A percentile compares a stretch with the other conserved stretches of the same genome.
These are phyloP conservation scores for Laguncularia racemosa DNA, from an alignment of 345 rosid species.

Conservation along the genomic window DNA sequence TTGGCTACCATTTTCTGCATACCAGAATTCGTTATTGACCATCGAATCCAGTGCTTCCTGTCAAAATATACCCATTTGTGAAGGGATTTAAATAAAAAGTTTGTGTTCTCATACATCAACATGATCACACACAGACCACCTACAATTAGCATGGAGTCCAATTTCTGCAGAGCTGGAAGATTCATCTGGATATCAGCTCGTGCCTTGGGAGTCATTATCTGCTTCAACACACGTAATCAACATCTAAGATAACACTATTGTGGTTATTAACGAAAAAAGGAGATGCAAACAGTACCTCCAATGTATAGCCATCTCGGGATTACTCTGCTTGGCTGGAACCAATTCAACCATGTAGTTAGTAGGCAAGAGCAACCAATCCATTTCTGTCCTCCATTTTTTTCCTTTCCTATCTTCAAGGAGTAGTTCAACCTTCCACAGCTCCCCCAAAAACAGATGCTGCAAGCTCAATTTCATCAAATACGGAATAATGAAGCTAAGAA, in stretches of 20 bases:
- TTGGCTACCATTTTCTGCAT: conserved; percentile 69
- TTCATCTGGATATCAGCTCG: conserved; percentile 92
- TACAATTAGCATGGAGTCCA: conserved; percentile 93
- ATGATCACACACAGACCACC: conserved; percentile 23
- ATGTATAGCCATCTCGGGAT: conserved; percentile 60
- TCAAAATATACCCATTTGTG: conserved; percentile 7
- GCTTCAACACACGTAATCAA: conserved; percentile 17
- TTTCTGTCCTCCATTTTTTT: conserved; percentile 83
- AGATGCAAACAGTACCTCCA: conserved; percentile 49
- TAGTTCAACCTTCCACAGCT: conserved; percentile 93
- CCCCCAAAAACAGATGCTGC: conserved; percentile 89
- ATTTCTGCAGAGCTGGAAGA: conserved; percentile 89
- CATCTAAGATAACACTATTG: neutral
- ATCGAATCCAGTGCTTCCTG: conserved; percentile 86
- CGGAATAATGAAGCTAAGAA: neutral
- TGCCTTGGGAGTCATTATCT: conserved; percentile 92
- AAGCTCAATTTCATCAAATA: conserved; percentile 7
- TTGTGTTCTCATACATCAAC: no score
- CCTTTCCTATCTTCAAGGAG: conserved; percentile 62
- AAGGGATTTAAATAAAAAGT: neutral
- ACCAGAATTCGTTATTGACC: conserved; percentile 88
- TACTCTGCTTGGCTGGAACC: conserved; percentile 91
- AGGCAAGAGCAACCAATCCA: conserved; percentile 95
- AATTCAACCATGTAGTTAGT: conserved; percentile 91
- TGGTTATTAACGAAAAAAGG: neutral